phyloP scores from a whole-genome alignment of 2,329 filamentous ascomycete genomes.

The Tolypocladium amazonense region DNA sequence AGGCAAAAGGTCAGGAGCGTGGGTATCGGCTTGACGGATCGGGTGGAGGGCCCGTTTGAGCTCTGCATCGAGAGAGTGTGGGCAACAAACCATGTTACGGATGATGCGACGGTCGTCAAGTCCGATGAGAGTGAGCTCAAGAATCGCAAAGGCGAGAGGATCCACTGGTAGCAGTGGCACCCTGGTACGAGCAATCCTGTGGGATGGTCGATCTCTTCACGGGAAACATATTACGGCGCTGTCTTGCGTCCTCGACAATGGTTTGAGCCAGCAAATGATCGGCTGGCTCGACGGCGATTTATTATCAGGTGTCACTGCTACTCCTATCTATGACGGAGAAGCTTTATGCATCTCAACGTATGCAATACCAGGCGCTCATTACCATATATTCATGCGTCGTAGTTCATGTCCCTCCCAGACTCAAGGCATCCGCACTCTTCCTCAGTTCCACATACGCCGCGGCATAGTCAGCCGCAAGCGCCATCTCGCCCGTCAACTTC shows the following conservation, averaged over 20 bases:
- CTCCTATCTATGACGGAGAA: neutral
- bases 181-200: neutral
- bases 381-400: neutral
- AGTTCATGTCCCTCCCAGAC: slow-evolving; percentile 8
- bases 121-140: slow-evolving; percentile 18
- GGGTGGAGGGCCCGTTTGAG: slow-evolving; percentile 80
- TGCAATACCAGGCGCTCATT: neutral
- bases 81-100: slow-evolving; percentile 59
- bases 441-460: slow-evolving; percentile 52
- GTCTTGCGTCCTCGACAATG: neutral
- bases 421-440: slow-evolving; percentile 22
- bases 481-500: slow-evolving; percentile 54
- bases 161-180: slow-evolving; percentile 24
- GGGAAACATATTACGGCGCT: neutral
- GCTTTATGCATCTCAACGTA: neutral
- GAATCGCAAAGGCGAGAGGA: slow-evolving; percentile 25
- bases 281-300: neutral
- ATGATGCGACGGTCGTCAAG: slow-evolving; percentile 9
- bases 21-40: slow-evolving; percentile 81
- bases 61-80: slow-evolving; percentile 77
- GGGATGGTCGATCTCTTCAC: neutral
- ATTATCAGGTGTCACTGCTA: neutral
- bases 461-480: slow-evolving; percentile 54
- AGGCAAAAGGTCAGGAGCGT: slow-evolving; percentile 76
- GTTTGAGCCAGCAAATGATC: neutral